Conservation (phyloP, 1,284 basidiomycete genomes). For the Moesziomyces sp. region DNA sequence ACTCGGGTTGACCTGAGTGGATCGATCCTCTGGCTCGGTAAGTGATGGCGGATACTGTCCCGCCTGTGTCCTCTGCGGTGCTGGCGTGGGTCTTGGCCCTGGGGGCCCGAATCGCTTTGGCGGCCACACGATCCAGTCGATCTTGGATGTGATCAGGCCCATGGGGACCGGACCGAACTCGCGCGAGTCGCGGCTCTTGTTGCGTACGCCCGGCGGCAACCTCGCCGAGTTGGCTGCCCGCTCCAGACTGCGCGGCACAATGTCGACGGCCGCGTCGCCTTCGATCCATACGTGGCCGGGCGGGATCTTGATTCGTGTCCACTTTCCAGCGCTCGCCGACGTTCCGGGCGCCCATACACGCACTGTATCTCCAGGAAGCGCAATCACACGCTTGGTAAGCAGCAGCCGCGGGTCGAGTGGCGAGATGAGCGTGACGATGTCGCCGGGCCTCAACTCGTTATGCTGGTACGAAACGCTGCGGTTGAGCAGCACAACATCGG, state of each 20-base stretch:
- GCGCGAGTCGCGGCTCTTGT: constrained; percentile 69
- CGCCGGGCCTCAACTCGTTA: constrained; percentile 68
- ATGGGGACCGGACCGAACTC: constrained; percentile 72
- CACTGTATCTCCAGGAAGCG: constrained; percentile 71
- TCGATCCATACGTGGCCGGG: constrained; percentile 71
- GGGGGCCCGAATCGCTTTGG: constrained; percentile 53
- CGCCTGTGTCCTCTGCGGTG: background rate
- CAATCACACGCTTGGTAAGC: constrained; percentile 72
- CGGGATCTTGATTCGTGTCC: constrained; percentile 53
- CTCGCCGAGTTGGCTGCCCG: constrained; percentile 19
- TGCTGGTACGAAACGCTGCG: constrained; percentile 67
- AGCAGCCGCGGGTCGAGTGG: constrained; percentile 70
- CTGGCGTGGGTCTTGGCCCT: constrained; percentile 18
- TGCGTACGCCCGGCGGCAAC: constrained; percentile 1
- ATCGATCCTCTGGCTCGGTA: constrained; percentile 6
- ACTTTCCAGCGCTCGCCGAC: constrained; percentile 17
- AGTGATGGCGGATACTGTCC: constrained; percentile 20
- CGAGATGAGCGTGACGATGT: constrained; percentile 72
- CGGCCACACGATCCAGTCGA: constrained; percentile 70
- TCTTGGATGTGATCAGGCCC: constrained; percentile 68
- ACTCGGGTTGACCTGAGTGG: constrained; percentile 43
- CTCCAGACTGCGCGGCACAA: constrained; percentile 25
- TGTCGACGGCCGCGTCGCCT: constrained; percentile 70
- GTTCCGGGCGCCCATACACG: constrained; percentile 57
- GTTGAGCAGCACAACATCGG: constrained; percentile 72